phyloP scores from a whole-genome alignment of 2,329 filamentous ascomycete species.

The Botrytis fabae region DNA sequence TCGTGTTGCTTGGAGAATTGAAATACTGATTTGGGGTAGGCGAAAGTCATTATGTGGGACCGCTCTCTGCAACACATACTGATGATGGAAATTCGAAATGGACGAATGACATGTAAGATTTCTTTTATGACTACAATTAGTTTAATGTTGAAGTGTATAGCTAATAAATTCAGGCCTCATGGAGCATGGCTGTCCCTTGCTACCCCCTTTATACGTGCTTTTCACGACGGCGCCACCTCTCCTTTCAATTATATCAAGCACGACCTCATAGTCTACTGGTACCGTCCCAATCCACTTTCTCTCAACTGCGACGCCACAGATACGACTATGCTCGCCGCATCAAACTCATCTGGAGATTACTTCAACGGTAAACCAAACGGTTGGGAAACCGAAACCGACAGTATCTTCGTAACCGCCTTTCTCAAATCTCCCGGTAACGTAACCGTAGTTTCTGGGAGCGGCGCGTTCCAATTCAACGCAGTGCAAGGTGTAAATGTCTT shows the following conservation, averaged over 20 bases:
- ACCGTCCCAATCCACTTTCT: conserved; percentile 2
- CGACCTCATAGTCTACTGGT: conserved; percentile 20
- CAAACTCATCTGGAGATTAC: conserved; percentile 3
- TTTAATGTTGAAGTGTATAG: background rate
- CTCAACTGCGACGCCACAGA: conserved; percentile 17
- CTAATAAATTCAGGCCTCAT: conserved; percentile 1
- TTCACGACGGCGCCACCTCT: background rate
- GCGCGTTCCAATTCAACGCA: background rate
- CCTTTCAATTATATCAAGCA: background rate
- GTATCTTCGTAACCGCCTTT: conserved; percentile 11
- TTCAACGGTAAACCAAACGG: conserved; percentile 19
- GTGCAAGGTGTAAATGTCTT: background rate
- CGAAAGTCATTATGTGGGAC: conserved; percentile 21
- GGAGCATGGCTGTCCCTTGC: conserved; percentile 16
- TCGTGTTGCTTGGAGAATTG: rapidly evolving
- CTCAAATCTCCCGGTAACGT: conserved; percentile 9
- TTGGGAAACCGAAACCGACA: conserved; percentile 15
- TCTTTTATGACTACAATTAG: background rate
- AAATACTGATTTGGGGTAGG: background rate
- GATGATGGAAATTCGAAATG: conserved; percentile 24
- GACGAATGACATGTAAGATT: conserved; percentile 19
- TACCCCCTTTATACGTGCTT: conserved; percentile 17
- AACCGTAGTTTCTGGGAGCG: background rate
- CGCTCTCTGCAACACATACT: conserved; percentile 8
- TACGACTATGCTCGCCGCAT: conserved; percentile 18